Base-by-base conservation (phyloP, 2,329 filamentous ascomycete genomes). In the Penicillium corylophilum region DNA sequence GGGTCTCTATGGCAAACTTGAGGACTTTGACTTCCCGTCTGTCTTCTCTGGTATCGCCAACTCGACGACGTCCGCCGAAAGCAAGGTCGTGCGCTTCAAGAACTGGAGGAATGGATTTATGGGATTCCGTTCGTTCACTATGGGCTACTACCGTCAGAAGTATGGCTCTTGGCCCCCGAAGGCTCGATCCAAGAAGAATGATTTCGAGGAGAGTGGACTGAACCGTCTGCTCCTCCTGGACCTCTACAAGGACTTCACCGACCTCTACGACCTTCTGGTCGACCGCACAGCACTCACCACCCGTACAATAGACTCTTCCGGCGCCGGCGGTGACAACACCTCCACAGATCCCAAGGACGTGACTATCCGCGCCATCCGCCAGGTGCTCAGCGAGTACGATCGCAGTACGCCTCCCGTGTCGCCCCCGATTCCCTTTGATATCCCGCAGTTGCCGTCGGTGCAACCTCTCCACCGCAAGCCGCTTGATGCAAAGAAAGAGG, bases 91-190 rank as follows among this genome's bases (percentile, higher is more conserved):
- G 39, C 85, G 86, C 20, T 97, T 95, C 77, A 90, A 91, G 69
- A 81, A 82, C 24, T 97, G 94, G 93, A 88, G 83, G 64, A 77
- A 79, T 16, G 81, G 86, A 2, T 97, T 93, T 67, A 74, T 81
- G 53, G 84, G 82, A 50, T 90, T 92, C 79, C 82, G 90, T 35
- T 83, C 84, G 35, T 90, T 91, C 66, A 81, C 87, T 16, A 76
- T 91, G 45, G 76, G 79, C 57, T 86, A 91, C 69, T 95, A 86
- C 65, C 84, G 85, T 57, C 71, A 79, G 44, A 79, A 81, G 42
- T 87, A 86, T 63, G 86, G 86, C n/a, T 80, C 84, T 26, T 89
- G 93, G 93, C 92, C 94, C 2, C 93, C 94, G 8, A 95, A 94
- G 70, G 90, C 91, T 2, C 88, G 82, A 63, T 93, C 86, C 62